Base-by-base conservation (phyloP, 345 rosid genomes). In the Salix purpurea region DNA sequence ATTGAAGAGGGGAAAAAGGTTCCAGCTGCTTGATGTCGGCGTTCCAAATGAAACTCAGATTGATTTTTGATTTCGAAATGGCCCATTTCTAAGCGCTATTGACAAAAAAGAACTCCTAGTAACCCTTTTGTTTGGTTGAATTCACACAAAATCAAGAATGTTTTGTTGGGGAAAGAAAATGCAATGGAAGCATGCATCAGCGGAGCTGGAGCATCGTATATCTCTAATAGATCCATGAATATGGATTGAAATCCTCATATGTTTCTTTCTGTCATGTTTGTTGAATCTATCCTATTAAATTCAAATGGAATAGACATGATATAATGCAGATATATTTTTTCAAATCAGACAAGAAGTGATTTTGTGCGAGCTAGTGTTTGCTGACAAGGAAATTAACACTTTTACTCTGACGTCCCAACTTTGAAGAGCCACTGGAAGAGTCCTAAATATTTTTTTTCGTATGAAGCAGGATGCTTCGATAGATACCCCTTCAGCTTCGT, bases 1-100 rank as follows among this genome's bases (percentile, higher is more conserved):
- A 90, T 94, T 5, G 97, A 94, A 86, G 97, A 94, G 76, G 97
- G 98, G 48, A 92, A 88, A 85, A 92, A 91, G 85, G 92, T 94
- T 65, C 89, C 91, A 36, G 96, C 91, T 36, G 90, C 86, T 82
- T 94, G 87, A 94, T 70, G 54, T 44, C 9, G n/a, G 58, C 30
- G 3, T 44, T 26, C 36, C n/a, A 69, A 65, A 30, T 26, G 30
- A 28, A 44, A 26, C 13, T 7, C n/a, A 18, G 23, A 15, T 58
- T 58, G 62, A 23, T 58, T 58, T 58, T 58, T n/a, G 14, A n/a
- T 58, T 58, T 58, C 11, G 28, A 58, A 58, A 10, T 58, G 62
- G 28, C 24, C 11, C 4, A 9, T 3, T 58, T 58, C 11, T 58
- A 58, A 58, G 62, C 6, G 62, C 24, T n/a, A n/a, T 58, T n/a